Base-by-base conservation (phyloP, 305 asterid species). In the Plantago lanceolata region DNA sequence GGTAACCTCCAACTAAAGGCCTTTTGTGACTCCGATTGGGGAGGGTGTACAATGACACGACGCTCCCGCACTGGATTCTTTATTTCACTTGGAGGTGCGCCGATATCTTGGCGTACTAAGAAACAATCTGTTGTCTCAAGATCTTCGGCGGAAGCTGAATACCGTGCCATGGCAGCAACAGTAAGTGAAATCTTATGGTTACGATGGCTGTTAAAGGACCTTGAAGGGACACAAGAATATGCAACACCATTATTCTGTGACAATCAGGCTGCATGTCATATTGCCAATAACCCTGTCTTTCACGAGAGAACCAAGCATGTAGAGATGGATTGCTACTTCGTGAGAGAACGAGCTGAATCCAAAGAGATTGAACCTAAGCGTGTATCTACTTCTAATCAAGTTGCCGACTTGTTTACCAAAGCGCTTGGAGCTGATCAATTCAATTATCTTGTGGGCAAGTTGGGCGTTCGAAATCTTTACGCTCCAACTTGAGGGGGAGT, bases 401-500 rank as follows among this genome's bases (percentile, higher is more conserved):
- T 59, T 16, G 53, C 50, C 0, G 57, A 59, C 18, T 7, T 20
- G 1, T 59, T 37, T 5, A 37, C 47, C n/a, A 18, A 18, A 40
- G 20, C 29, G 4, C 28, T 59, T 20, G 50, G 57, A 4, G 19
- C 5, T 18, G 21, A 8, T 19, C 31, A n/a, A 6, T 21, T 20
- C n/a, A 2, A 16, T 14, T 3, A 1, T 48, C 51, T 48, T 15
- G 5, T 48, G 19, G 2, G 20, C 65, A 59, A 59, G 65, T 59
- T 59, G 65, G 52, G 65, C 52, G 43, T 33, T n/a, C 19, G 6
- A 0, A 19, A 19, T 12, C 65, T 59, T 15, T 52, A 59, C 43
- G 52, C 65, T 0, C 51, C 65, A 59, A 59, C 52, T 59, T 59
- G 65, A 59, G 65, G 65, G 49, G 51, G 65, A 52, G 59, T 57